Conservation (phyloP, 2,329 filamentous ascomycete genomes). For the Aspergillus pseudotamarii region DNA sequence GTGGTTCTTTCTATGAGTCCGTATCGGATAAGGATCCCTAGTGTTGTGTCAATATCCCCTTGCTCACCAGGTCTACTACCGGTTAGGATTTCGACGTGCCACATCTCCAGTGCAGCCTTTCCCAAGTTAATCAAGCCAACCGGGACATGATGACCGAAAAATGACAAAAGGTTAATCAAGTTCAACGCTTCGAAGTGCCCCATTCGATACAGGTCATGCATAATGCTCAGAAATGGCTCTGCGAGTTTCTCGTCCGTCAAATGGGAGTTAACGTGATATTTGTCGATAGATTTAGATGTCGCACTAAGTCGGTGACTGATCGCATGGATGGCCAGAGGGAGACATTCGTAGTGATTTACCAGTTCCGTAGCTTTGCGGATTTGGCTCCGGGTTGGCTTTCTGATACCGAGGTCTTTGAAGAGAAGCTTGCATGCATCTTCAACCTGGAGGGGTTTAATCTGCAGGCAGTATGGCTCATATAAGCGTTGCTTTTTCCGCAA, state of each 20-base stretch:
- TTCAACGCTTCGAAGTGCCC: conserved; percentile 60
- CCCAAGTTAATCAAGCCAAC: conserved; percentile 67
- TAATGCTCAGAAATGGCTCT: conserved; percentile 50
- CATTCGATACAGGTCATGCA: conserved; percentile 47
- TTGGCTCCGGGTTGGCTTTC: conserved; percentile 58
- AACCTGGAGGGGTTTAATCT: conserved; percentile 57
- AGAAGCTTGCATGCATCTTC: conserved; percentile 64
- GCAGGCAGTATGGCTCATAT: conserved; percentile 62
- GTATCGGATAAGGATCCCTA: conserved; percentile 49
- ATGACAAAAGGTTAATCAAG: conserved; percentile 65
- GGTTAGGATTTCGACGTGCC: conserved; percentile 42
- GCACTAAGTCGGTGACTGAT: conserved; percentile 64
- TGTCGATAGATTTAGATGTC: conserved; percentile 63
- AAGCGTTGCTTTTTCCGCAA: conserved; percentile 58
- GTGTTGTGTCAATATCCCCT: conserved; percentile 49
- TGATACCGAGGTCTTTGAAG: conserved; percentile 64
- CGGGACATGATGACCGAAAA: conserved; percentile 66
- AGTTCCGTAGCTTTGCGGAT: conserved; percentile 61
- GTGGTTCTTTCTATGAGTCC: conserved; percentile 48
- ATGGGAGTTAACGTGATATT: conserved; percentile 60
- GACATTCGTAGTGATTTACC: conserved; percentile 64
- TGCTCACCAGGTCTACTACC: conserved; percentile 37
- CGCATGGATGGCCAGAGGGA: conserved; percentile 70
- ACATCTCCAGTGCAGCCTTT: conserved; percentile 34
- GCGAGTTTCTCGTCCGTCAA: conserved; percentile 59